Evolutionary conservation across 495 filamentous ascomycete species (phyloP), one percentile per base, ranked within the genome.

Genomic region (Trichoderma gamsii): DNA sequence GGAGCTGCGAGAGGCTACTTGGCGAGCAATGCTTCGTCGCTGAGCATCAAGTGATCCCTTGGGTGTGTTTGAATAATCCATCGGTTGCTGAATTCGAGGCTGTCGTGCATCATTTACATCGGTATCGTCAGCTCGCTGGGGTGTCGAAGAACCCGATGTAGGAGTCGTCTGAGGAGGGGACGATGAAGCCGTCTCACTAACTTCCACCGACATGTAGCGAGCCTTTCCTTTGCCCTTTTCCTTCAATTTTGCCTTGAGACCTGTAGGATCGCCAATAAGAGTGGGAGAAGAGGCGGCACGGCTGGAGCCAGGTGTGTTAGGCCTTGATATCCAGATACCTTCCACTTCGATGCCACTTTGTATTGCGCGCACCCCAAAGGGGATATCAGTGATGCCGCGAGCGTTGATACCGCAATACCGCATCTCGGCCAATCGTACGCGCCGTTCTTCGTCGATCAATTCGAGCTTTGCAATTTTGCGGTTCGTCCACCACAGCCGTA

Each of bases 341-440:
- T 96, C 91, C 15, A 96, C 86, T 72, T 92, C 86, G 27, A 97
- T 82, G 15, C 93, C 93, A 70, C 85, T 90, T 73, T 99, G 90
- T 38, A 99, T 84, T 18, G 94, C 93, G 72, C 90, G 87, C 41
- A 96, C 87, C 29, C 95, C 95, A 72, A 97, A 99, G 4, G 92
- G 93, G 63, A 96, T 85, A 16, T 91, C 87, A 66, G 86, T 82
- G 72, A 74, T 76, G 75, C 74, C 79, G 72, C 77, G 78, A 25
- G 70, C 66, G 15, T 77, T 73, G 41, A 83, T 72, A 5, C 82
- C 81, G 18, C 78, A 83, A 73, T 81, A 82, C 43, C 84, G 80
- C 77, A 87, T 75, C 69, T 84, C 81, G 66, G 81, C 77, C 59
- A 85, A 76, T 67, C 85, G 81, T 6, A 79, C 81, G 73, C 83